Evolutionary conservation across 495 filamentous ascomycete species (phyloP).

Genomic region (Aspergillus cristatus): DNA sequence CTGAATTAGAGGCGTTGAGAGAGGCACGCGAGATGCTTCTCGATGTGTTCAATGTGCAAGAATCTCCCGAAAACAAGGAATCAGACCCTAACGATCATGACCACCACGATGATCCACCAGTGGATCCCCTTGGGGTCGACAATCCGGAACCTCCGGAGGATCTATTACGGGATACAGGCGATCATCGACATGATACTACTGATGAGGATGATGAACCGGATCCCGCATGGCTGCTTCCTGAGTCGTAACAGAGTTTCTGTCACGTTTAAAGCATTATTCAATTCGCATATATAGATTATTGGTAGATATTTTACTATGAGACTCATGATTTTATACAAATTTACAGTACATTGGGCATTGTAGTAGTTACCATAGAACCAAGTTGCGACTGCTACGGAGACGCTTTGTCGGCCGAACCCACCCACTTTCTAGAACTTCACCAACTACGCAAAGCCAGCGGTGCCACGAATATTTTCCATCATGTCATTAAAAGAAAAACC

Average conservation of each 20-base stretch:
- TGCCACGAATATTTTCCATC: not conserved
- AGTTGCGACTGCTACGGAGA: too few relatives aligned
- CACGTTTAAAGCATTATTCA: too few relatives aligned
- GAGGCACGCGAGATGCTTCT: constrained; percentile 60
- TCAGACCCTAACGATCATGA: constrained; percentile 1
- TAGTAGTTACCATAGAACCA: too few relatives aligned
- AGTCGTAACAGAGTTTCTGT: constrained; percentile 9
- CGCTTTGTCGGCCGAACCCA: too few relatives aligned
- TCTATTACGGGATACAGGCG: constrained; percentile 24
- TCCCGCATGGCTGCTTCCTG: constrained; percentile 38
- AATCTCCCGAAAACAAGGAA: constrained; percentile 6
- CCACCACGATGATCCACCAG: constrained; percentile 3
- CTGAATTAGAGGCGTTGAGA: constrained; percentile 75
- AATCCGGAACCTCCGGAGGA: constrained; percentile 32
- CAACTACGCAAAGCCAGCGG: not conserved
- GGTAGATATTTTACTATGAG: too few relatives aligned
- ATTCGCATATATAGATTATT: too few relatives aligned
- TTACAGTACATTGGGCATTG: too few relatives aligned
- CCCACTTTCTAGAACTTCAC: not conserved
- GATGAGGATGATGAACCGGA: constrained; percentile 41
- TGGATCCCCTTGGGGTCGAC: constrained; percentile 18
- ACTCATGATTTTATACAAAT: too few relatives aligned
- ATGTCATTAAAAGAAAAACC: not conserved
- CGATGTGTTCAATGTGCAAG: constrained; percentile 32
- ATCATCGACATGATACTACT: constrained; percentile 13